phyloP scores from a whole-genome alignment of 768 basidiomycete genomes.

The Pleurotus cornucopiae region DNA sequence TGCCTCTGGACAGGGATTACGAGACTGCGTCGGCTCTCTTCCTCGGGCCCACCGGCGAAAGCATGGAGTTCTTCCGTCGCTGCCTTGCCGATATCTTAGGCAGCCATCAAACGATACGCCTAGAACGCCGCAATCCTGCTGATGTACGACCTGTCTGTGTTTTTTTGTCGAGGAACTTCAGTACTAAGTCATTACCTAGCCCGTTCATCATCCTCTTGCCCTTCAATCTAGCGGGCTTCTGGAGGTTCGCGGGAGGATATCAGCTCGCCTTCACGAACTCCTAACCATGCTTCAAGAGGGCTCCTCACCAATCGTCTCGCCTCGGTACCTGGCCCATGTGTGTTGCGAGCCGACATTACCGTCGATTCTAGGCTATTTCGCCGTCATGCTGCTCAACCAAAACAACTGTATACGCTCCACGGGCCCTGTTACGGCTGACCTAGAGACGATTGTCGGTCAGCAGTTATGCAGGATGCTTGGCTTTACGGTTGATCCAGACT shows the following conservation, averaged over 20 bases:
- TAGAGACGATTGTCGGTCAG: constrained; percentile 34
- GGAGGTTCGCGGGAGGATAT: constrained; percentile 16
- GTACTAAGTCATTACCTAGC: not conserved
- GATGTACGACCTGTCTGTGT: not conserved
- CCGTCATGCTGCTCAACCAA: constrained; percentile 30
- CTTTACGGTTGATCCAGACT: constrained; percentile 16
- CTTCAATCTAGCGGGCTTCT: constrained; percentile 8
- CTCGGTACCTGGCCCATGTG: constrained; percentile 39
- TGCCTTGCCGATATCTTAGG: not conserved
- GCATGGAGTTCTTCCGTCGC: not conserved
- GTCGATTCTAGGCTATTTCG: constrained; percentile 23
- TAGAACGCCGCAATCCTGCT: not conserved
- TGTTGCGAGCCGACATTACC: constrained; percentile 27
- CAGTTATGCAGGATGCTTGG: constrained; percentile 38
- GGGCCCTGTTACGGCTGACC: constrained; percentile 31
- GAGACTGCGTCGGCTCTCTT: not conserved
- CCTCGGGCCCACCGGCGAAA: not conserved
- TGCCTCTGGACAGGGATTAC: not conserved
- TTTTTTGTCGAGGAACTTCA: not conserved
- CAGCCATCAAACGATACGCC: not conserved
- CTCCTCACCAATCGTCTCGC: constrained; percentile 34
- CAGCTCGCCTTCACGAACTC: constrained; percentile 13
- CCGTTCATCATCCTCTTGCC: constrained; percentile 12
- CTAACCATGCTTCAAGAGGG: constrained; percentile 20
- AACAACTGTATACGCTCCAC: constrained; percentile 42